Conservation (phyloP, 148 eudicot species). For the Salicornia ramosissima region DNA sequence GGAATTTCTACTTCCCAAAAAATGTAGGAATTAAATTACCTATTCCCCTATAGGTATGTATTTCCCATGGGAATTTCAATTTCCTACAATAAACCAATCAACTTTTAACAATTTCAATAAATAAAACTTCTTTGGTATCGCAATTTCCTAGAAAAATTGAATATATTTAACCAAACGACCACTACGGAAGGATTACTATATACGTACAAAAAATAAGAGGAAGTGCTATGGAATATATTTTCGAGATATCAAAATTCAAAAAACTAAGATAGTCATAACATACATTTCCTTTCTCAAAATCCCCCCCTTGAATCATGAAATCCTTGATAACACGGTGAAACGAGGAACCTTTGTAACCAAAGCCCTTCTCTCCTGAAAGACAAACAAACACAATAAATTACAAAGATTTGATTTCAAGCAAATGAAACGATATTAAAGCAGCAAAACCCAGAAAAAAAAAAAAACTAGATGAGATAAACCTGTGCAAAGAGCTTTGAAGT, state of each 20-base stretch:
- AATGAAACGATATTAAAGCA: neutral
- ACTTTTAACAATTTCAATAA: too few species aligned
- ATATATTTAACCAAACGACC: too few species aligned
- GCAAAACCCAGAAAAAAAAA: neutral
- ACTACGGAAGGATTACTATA: neutral
- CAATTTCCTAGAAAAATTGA: too few species aligned
- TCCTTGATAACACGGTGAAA: slow-evolving; percentile 96
- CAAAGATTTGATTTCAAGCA: neutral
- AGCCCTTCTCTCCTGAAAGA: slow-evolving; percentile 81
- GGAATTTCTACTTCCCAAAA: too few species aligned
- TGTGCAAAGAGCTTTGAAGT: slow-evolving; percentile 96
- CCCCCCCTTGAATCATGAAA: slow-evolving; percentile 99
- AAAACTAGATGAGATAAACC: slow-evolving; percentile 33
- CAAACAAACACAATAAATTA: slow-evolving; percentile 7
- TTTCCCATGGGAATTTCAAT: too few species aligned
- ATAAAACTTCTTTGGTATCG: too few species aligned
- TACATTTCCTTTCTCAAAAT: slow-evolving; percentile 95
- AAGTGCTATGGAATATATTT: neutral
- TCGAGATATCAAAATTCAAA: neutral
- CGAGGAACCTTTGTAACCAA: slow-evolving; percentile 81
- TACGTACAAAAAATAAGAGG: neutral
- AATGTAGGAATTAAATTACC: too few species aligned
- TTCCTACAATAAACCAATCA: too few species aligned
- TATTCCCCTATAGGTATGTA: too few species aligned
- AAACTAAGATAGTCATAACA: slow-evolving; percentile 21